Conservation (phyloP, 495 filamentous ascomycete species). For the Trichoderma gamsii region DNA sequence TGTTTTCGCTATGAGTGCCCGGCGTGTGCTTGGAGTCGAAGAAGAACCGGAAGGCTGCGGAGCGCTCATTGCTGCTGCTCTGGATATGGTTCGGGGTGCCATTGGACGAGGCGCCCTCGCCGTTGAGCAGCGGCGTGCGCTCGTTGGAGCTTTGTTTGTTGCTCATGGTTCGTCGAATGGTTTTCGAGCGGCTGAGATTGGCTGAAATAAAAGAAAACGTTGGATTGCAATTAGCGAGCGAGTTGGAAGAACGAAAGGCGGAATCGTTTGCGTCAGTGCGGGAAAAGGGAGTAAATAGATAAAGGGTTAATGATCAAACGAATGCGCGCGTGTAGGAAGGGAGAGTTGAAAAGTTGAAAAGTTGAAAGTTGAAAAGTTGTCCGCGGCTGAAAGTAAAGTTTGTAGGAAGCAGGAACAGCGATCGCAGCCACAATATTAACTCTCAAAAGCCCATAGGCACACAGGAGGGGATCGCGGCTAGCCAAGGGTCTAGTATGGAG, state of each 20-base stretch:
- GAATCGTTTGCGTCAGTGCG: background rate
- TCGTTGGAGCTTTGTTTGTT: slow-evolving; percentile 27
- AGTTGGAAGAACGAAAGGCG: background rate
- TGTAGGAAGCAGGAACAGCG: slow-evolving; percentile 5
- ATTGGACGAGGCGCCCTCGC: slow-evolving; percentile 17
- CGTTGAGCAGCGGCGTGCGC: slow-evolving; percentile 30
- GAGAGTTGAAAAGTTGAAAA: background rate
- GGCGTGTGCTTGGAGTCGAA: slow-evolving; percentile 39
- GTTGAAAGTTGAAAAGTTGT: background rate
- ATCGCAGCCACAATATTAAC: background rate
- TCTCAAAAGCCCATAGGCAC: background rate
- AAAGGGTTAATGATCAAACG: background rate
- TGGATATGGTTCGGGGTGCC: slow-evolving; percentile 22
- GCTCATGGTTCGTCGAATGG: slow-evolving; percentile 8
- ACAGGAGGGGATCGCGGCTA: background rate
- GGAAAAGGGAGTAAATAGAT: background rate
- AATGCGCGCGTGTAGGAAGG: background rate
- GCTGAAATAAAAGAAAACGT: background rate
- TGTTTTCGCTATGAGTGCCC: slow-evolving; percentile 41
- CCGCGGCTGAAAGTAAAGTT: background rate
- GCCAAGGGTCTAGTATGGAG: background rate
- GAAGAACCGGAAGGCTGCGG: slow-evolving; percentile 34
- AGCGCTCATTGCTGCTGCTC: slow-evolving; percentile 23
- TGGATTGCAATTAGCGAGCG: background rate
- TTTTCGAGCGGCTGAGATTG: background rate